Percentiles rank a stretch among this genome's conserved stretches.
Evolutionary conservation across 306 rosid genomes (phyloP).

Genomic region (Vachellia collinsii): DNA sequence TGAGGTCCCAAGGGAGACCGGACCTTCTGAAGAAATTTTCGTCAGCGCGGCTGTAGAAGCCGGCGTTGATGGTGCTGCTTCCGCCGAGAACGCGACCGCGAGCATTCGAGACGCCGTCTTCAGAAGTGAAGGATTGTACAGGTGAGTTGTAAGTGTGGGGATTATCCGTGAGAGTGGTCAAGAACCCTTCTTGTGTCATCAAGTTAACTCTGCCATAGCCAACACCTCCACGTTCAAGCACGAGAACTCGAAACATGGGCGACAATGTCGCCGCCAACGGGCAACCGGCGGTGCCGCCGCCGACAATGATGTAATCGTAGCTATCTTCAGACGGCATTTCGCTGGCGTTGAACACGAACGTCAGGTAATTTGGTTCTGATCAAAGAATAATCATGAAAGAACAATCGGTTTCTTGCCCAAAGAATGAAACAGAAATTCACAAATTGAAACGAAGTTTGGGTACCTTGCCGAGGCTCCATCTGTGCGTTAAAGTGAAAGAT

Average conservation of each 20-base stretch:
- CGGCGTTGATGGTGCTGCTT: conserved; percentile 91
- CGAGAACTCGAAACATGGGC: conserved; percentile 50
- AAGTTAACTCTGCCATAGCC: conserved; percentile 45
- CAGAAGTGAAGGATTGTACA: conserved; percentile 69
- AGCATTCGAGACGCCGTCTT: conserved; percentile 88
- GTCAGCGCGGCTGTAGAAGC: conserved; percentile 90
- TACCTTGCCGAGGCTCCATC: neutral
- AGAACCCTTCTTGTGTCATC: conserved; percentile 88
- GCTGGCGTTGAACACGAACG: conserved; percentile 1
- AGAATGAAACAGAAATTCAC: conserved; percentile 18
- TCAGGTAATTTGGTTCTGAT: neutral
- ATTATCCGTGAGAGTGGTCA: conserved; percentile 50
- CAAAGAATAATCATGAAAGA: neutral
- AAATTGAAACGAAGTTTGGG: neutral
- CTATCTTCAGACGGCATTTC: neutral
- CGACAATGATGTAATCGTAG: conserved; percentile 18
- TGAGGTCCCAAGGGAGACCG: conserved; percentile 54
- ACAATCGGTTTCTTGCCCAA: conserved; percentile 36
- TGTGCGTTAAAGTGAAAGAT: neutral
- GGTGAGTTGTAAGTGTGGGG: conserved; percentile 57
- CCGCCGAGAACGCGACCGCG: conserved; percentile 95
- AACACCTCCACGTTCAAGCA: conserved; percentile 80
- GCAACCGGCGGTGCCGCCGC: conserved; percentile 83
- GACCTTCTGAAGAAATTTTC: conserved; percentile 54
- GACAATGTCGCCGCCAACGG: conserved; percentile 89